Conservation (phyloP, 1,139 yeast genomes). For the Suhomyces terraborum region DNA sequence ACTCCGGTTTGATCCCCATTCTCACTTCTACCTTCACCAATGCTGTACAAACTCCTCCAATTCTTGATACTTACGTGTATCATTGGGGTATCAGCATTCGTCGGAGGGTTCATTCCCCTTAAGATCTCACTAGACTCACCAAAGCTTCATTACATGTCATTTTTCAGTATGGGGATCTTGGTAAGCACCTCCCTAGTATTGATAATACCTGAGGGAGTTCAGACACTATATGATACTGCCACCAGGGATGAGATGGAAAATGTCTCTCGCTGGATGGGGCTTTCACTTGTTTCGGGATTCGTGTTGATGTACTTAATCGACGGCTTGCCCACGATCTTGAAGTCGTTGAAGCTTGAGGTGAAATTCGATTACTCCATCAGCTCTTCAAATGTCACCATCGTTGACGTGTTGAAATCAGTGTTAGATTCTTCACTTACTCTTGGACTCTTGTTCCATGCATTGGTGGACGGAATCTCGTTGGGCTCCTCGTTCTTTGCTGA, state of each 20-base stretch:
- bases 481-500: constrained; percentile 60
- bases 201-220: constrained; percentile 71
- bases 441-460: constrained; percentile 66
- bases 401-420: constrained; percentile 22
- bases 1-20: no score
- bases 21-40: no score
- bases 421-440: constrained; percentile 48
- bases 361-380: constrained; percentile 10
- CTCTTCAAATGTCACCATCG: not conserved
- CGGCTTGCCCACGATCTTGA: constrained; percentile 23
- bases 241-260: constrained; percentile 23
- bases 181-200: constrained; percentile 65
- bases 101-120: constrained; percentile 38
- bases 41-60: constrained; percentile 8
- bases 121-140: constrained; percentile 22
- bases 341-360: constrained; percentile 11
- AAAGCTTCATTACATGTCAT: constrained; percentile 35
- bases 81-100: constrained; percentile 36
- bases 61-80: constrained; percentile 21
- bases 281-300: constrained; percentile 50
- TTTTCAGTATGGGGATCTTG: constrained; percentile 63
- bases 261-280: constrained; percentile 26
- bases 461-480: constrained; percentile 75
- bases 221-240: constrained; percentile 40
- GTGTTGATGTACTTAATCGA: constrained; percentile 54